Evolutionary conservation across 2,329 filamentous ascomycete species (phyloP).

Genomic region (Alternaria sp.): DNA sequence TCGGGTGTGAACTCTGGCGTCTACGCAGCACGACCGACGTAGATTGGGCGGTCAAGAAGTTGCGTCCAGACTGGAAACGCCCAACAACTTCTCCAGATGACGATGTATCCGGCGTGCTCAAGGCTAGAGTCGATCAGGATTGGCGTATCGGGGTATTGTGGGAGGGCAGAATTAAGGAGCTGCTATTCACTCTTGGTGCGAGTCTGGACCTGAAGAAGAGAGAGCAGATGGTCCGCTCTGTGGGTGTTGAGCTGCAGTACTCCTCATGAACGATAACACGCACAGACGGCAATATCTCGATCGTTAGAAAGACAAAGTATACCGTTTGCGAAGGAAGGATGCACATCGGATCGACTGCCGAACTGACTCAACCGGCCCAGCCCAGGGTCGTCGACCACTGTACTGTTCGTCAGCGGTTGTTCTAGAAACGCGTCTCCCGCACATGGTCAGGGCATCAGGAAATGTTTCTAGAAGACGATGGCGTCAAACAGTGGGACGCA

Average conservation of each 20-base stretch:
- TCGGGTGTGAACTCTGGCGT: slow-evolving; percentile 93
- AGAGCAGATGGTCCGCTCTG: slow-evolving; percentile 77
- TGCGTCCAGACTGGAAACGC: slow-evolving; percentile 52
- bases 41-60: slow-evolving; percentile 53
- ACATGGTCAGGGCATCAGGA: slow-evolving; percentile 15
- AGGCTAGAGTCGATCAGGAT: slow-evolving; percentile 87
- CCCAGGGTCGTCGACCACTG: not conserved
- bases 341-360: not conserved
- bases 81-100: slow-evolving; percentile 56
- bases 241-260: slow-evolving; percentile 83
- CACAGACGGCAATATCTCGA: slow-evolving; percentile 8
- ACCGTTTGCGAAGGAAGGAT: slow-evolving; percentile 12
- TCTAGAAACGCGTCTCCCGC: slow-evolving; percentile 23
- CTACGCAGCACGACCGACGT: slow-evolving; percentile 55
- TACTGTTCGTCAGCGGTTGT: slow-evolving; percentile 14
- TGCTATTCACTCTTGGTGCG: slow-evolving; percentile 89
- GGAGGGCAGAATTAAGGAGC: slow-evolving; percentile 91
- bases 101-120: slow-evolving; percentile 83
- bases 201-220: slow-evolving; percentile 79
- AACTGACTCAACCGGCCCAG: slow-evolving; percentile 4
- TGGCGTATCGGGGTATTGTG: slow-evolving; percentile 85
- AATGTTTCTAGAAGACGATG: slow-evolving; percentile 26
- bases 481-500: slow-evolving; percentile 22
- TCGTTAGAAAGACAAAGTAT: slow-evolving; percentile 10
- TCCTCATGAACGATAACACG: slow-evolving; percentile 66